Evolutionary conservation across 2,329 filamentous ascomycete species (phyloP).

Genomic region (Arthrobotrys conoides): DNA sequence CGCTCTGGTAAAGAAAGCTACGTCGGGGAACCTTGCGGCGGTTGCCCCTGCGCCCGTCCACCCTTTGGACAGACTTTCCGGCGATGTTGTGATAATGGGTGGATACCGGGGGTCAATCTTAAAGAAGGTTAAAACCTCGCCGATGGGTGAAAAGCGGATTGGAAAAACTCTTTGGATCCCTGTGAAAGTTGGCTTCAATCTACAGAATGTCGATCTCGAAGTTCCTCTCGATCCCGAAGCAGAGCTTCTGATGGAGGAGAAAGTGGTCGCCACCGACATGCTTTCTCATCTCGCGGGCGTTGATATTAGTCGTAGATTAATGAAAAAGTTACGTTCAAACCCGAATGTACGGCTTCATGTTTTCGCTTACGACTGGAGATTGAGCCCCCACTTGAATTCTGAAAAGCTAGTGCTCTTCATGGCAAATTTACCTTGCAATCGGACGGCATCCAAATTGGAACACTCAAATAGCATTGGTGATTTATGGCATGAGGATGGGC

Average conservation of each 20-base stretch:
- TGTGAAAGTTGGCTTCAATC: constrained; percentile 90
- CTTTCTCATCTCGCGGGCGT: constrained; percentile 92
- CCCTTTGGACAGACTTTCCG: constrained; percentile 78
- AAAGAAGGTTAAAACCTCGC: constrained; percentile 71
- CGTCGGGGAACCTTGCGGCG: constrained; percentile 60
- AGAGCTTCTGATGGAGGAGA: constrained; percentile 84
- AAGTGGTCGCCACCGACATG: constrained; percentile 88
- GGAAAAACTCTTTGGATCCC: constrained; percentile 78
- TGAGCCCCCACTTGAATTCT: constrained; percentile 84
- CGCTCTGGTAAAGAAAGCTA: constrained; percentile 32
- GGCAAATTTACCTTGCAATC: constrained; percentile 81
- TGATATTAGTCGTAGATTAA: constrained; percentile 85
- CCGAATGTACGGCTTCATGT: constrained; percentile 82
- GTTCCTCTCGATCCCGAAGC: constrained; percentile 85
- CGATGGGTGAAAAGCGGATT: constrained; percentile 83
- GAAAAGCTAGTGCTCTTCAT: constrained; percentile 80
- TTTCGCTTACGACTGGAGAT: constrained; percentile 94
- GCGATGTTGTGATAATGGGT: constrained; percentile 89
- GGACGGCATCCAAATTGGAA: constrained; percentile 68
- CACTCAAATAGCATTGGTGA: constrained; percentile 68
- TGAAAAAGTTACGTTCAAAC: constrained; percentile 84
- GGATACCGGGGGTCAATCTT: constrained; percentile 93
- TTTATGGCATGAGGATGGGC: constrained; percentile 71
- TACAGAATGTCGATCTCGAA: constrained; percentile 91
- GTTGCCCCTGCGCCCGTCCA: constrained; percentile 64